Evolutionary conservation across 495 filamentous ascomycete genomes (phyloP), one percentile per base, ranked within the genome.

Genomic region (Saxispiralis lemnorum): DNA sequence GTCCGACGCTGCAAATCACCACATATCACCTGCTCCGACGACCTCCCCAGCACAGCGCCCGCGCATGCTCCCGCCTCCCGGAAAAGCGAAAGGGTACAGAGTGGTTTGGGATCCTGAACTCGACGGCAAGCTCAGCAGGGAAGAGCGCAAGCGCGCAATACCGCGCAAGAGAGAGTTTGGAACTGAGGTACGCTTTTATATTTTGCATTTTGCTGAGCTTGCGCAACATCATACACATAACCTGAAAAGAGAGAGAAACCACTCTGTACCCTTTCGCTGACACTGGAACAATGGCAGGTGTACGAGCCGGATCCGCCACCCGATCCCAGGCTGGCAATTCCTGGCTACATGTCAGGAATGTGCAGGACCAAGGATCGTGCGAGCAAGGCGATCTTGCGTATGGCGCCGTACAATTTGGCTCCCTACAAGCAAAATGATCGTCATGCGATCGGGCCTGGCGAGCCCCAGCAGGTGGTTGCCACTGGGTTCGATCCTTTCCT

Each of bases 401-500:
- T 71, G 44, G 73, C 81, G 31, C 86, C 88, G 1, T 93, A 89
- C 59, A 69, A 72, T 34, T 61, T 92, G 31, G 77, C 71, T 55
- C 78, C 75, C 19, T 93, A 85, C 58, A 61, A 71, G 32, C 87
- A 84, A 53, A 87, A 93, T 56, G 62, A 74, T 2, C 67, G 71
- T 47, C 80, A 82, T 2, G 93, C 87, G 12, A 76, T 88, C 44
- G 86, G 84, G 1, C 83, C 83, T 31, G 86, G 83, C 4, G 89
- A 92, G 18, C 83, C 92, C 6, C 76, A 74, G 10, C 83, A 93
- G 55, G 75, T 99, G 35, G 78, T 94, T 10, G 82, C 93, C 15
- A 84, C 74, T n/a, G 85, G 87, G 3, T 93, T 95, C 56, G 87
- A 95, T 60, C 84, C 89, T 6, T 64, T 99, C 48, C 24, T 55